These are phyloP conservation scores for Rhododendron vialii DNA, from an alignment of 148 eudicot genomes.

Conservation along the genomic window DNA sequence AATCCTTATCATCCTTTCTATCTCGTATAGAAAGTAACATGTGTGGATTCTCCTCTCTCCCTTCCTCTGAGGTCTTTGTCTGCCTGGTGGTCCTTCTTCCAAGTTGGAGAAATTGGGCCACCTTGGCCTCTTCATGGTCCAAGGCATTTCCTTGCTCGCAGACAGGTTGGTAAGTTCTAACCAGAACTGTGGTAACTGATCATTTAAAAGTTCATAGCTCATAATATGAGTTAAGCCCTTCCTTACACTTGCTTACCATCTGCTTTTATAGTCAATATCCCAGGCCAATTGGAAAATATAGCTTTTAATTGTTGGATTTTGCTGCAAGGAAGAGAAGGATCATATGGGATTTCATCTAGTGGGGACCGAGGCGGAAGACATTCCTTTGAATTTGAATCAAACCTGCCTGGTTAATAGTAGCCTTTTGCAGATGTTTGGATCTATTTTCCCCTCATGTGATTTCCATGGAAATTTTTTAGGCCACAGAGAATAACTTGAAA, in stretches of 20 bases:
- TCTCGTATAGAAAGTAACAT: constrained; percentile 12
- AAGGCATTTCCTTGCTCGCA: not conserved
- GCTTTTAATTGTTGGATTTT: not conserved
- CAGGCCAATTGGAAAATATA: not conserved
- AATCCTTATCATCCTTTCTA: constrained; percentile 20
- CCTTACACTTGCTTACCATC: not conserved
- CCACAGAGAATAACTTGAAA: not conserved
- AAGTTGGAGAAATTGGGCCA: constrained; percentile 6
- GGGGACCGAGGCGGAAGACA: not conserved
- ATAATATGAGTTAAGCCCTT: not conserved
- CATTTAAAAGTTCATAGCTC: not conserved
- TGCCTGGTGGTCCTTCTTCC: constrained; percentile 10
- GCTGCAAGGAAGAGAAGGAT: constrained; percentile 1
- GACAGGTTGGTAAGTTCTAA: not conserved
- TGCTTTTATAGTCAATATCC: not conserved
- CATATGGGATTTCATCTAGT: not conserved
- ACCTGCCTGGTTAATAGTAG: not conserved
- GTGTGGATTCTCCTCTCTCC: constrained; percentile 15
- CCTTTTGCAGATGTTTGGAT: not conserved
- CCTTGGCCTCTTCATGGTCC: constrained; percentile 6
- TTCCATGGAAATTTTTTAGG: not conserved
- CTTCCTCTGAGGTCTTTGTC: not conserved
- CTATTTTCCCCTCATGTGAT: not conserved
- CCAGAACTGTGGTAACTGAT: not conserved
- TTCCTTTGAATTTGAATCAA: not conserved